Percentiles rank a stretch among this genome's conserved stretches.
Evolutionary conservation across 2,329 filamentous ascomycete genomes (phyloP).

Genomic region (Scleromitrula shiraiana): DNA sequence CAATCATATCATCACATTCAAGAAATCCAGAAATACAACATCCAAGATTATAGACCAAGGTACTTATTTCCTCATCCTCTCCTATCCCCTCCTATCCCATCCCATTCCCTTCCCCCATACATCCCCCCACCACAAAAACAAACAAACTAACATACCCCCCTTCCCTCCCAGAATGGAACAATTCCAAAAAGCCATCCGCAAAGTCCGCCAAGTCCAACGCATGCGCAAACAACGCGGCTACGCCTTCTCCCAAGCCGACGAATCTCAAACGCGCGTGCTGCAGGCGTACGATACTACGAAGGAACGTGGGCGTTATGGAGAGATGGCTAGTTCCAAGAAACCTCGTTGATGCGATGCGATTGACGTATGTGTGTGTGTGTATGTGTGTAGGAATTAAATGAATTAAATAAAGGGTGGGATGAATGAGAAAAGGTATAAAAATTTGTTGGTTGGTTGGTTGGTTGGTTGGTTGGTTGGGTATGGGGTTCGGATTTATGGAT

Average conservation of each 20-base stretch:
- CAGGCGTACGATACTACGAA: constrained; percentile 97
- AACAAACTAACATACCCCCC: background rate
- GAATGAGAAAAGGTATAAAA: too few relatives aligned
- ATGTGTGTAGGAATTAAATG: background rate
- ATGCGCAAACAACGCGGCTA: constrained; percentile 99
- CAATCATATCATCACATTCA: constrained; percentile 97
- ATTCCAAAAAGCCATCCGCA: constrained; percentile 98
- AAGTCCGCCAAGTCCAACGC: constrained; percentile 94
- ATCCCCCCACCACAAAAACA: too few relatives aligned
- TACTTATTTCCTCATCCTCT: constrained; percentile 36
- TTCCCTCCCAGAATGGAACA: constrained; percentile 74
- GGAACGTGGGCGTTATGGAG: constrained; percentile 83
- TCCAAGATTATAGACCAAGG: constrained; percentile 96
- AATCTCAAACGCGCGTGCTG: constrained; percentile 87
- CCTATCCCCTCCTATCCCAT: background rate
- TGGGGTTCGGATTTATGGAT: too few relatives aligned
- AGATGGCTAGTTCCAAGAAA: constrained; percentile 55
- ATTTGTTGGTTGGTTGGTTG: too few relatives aligned
- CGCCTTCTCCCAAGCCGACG: constrained; percentile 95
- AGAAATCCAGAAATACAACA: constrained; percentile 99
- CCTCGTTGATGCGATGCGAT: constrained; percentile 1
- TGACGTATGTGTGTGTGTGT: background rate
- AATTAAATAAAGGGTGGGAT: too few relatives aligned
- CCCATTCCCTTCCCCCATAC: too few relatives aligned
- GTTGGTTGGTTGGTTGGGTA: too few relatives aligned